phyloP scores from a whole-genome alignment of 495 filamentous ascomycete genomes.

The Penicillium goetzii region DNA sequence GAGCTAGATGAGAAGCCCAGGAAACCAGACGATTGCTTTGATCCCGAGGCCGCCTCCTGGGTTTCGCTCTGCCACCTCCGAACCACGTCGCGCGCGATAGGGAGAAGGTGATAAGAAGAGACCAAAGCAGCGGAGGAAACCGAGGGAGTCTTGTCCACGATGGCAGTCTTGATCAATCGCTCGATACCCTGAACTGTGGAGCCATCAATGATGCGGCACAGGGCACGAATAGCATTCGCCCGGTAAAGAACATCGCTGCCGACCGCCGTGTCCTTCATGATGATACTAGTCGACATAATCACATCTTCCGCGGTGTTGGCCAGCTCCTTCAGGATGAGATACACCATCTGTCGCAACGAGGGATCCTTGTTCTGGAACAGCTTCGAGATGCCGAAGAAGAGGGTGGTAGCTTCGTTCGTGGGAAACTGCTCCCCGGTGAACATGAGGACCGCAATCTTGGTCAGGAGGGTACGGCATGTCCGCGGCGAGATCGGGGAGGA shows the following conservation, averaged over 20 bases:
- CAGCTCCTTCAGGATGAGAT: conserved; percentile 96
- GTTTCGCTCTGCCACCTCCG: conserved; percentile 98
- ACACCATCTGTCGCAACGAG: conserved; percentile 97
- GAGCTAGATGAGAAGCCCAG: conserved; percentile 81
- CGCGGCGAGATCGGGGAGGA: conserved; percentile 92
- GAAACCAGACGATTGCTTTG: conserved; percentile 86
- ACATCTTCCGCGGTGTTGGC: conserved; percentile 96
- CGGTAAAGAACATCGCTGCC: conserved; percentile 94
- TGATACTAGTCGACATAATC: conserved; percentile 98
- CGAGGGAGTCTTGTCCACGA: conserved; percentile 98
- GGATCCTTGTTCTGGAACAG: conserved; percentile 99
- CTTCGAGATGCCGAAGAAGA: conserved; percentile 99
- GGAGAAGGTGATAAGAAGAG: conserved; percentile 97
- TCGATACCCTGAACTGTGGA: conserved; percentile 99
- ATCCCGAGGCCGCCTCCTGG: conserved; percentile 89
- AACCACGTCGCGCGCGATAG: conserved; percentile 92
- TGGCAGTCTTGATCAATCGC: conserved; percentile 97
- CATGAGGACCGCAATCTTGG: conserved; percentile 94
- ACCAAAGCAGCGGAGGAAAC: conserved; percentile 97
- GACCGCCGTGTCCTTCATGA: conserved; percentile 99
- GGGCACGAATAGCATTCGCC: conserved; percentile 93
- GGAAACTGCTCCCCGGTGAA: conserved; percentile 98
- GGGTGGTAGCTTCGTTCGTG: conserved; percentile 93
- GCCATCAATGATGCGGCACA: conserved; percentile 97
- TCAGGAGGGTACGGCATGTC: conserved; percentile 92